Evolutionary conservation across 306 rosid genomes (phyloP), one percentile per base, ranked within the genome.

Genomic region (Quercus agrifolia): DNA sequence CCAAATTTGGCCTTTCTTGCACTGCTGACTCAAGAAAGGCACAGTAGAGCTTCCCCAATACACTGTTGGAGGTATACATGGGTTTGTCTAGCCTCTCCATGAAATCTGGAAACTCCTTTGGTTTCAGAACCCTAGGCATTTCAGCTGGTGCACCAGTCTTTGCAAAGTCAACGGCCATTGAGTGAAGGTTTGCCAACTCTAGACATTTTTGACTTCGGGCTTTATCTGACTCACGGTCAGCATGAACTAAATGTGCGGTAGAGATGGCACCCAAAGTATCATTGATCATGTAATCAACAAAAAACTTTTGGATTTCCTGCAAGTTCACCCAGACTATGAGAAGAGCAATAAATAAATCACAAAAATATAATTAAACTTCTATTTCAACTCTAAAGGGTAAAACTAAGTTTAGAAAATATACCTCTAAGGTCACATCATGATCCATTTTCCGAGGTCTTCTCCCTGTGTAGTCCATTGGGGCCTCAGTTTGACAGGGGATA

Each of bases 91-190:
- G 46, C 86, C 99, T 89, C 92, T 88, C 97, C 95, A 95, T 87
- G 87, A 95, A 95, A 87, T 95, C 97, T 0, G 99, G 99, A 78
- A 85, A 92, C 64, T 80, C 92, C 81, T 75, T 90, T 0, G 99
- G 99, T 82, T 89, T 92, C 73, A 95, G 75, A 49, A 75, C 70
- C 81, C 89, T 83, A 5, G 94, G 92, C 99, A 95, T 91, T 84
- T 89, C 99, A 11, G 97, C 99, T 25, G 99, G 98, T 18, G 97
- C 95, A 27, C 99, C 99, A 0, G 98, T 92, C 83, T 95, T 92
- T 25, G 99, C 99, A 82, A 91, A 95, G 86, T 95, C 99, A 38
- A 95, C 99, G 20, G 99, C 99, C 97, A 88, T 87, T 80, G 99
- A 95, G 71, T 95, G 99, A 62, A 95, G 90, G 75, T 84, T 70